A percentile compares a stretch with the other conserved stretches of the same genome.
Evolutionary conservation across 345 rosid genomes (phyloP).

Genomic region (Eucalyptus albens): DNA sequence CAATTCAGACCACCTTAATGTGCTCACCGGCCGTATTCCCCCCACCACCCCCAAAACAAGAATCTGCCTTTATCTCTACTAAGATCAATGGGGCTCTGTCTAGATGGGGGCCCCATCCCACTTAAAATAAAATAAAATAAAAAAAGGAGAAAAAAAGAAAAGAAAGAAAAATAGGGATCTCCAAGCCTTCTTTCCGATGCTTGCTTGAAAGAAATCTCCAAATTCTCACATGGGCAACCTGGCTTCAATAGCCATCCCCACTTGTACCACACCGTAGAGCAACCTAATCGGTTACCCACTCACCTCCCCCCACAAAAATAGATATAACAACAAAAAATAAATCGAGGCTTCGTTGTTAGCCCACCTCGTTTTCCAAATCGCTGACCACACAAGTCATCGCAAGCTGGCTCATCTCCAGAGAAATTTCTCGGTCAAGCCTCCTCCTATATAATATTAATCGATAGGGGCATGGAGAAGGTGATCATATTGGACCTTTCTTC

Average conservation of each 20-base stretch:
- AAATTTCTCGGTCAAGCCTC: neutral
- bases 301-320: neutral
- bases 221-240: neutral
- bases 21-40: neutral
- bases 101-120: neutral
- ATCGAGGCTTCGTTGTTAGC: neutral
- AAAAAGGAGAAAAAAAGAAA: rapidly evolving
- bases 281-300: neutral
- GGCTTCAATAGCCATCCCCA: neutral
- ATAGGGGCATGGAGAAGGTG: neutral
- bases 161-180: neutral
- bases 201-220: conserved; percentile 21
- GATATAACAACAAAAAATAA: neutral
- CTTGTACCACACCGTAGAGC: neutral
- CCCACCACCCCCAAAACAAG: neutral
- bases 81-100: neutral
- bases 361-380: neutral
- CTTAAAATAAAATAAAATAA: neutral
- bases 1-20: neutral
- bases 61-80: neutral
- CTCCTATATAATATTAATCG: neutral
- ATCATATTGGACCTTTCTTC: neutral
- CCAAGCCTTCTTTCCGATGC: neutral
- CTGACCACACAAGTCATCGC: neutral
- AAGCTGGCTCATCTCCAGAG: neutral